These are phyloP conservation scores for Phanerochaete carnosa DNA, from an alignment of 768 basidiomycete species.

Conservation along the genomic window DNA sequence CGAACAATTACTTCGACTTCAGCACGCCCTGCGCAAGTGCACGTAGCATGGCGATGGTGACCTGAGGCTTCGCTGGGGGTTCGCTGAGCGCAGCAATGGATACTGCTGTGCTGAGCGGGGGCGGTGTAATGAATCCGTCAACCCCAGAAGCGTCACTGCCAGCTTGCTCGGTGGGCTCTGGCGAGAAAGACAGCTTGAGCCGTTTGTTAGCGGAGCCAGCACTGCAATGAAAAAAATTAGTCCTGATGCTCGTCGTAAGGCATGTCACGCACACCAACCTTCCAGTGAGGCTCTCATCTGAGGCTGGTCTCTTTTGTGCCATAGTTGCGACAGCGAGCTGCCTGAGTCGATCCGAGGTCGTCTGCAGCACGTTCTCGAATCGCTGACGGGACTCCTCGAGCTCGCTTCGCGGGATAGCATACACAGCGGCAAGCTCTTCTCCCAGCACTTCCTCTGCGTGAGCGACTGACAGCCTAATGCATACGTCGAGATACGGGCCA, in stretches of 20 bases:
- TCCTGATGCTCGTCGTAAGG: not conserved
- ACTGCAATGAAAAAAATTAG: not conserved
- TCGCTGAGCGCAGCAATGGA: constrained; percentile 39
- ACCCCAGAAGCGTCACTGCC: not conserved
- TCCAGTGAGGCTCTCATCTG: constrained; percentile 12
- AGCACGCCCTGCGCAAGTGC: constrained; percentile 49
- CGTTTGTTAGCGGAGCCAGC: constrained; percentile 15
- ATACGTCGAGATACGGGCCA: constrained; percentile 16
- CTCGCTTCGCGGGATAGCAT: constrained; percentile 6
- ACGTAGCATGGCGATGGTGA: constrained; percentile 67
- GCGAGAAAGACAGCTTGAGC: constrained; percentile 30
- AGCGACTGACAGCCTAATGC: constrained; percentile 7
- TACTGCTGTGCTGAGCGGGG: constrained; percentile 40
- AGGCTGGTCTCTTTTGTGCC: constrained; percentile 19
- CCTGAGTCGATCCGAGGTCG: constrained; percentile 12
- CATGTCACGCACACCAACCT: constrained; percentile 14
- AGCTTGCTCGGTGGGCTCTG: constrained; percentile 28
- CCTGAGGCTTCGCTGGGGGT: constrained; percentile 33
- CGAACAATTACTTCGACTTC: constrained; percentile 26
- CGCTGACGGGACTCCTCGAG: constrained; percentile 9
- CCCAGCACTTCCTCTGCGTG: constrained; percentile 15
- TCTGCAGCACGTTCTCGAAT: constrained; percentile 13
- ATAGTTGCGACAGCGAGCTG: constrained; percentile 10
- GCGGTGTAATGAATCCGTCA: constrained; percentile 27
- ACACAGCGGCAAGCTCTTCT: not conserved